phyloP scores from a whole-genome alignment of 2,329 filamentous ascomycete species.

The Fusarium pseudoanthophilum region DNA sequence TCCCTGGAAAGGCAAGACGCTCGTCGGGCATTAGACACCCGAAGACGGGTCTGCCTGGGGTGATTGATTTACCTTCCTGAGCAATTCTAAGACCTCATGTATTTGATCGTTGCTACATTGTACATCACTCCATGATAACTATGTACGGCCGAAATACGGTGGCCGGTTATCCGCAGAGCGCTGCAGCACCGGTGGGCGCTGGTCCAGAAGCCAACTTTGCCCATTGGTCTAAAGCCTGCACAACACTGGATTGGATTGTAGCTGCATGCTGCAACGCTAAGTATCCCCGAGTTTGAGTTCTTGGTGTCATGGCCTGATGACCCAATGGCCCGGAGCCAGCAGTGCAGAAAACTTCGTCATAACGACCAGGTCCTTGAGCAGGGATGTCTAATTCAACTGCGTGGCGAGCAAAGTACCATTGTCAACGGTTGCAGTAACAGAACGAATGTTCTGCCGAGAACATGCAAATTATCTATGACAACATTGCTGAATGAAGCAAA shows the following conservation, averaged over 20 bases:
- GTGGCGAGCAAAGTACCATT: not conserved
- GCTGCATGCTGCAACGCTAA: slow-evolving; percentile 39
- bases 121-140: not conserved
- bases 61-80: not conserved
- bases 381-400: slow-evolving; percentile 6
- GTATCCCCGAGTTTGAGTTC: slow-evolving; percentile 40
- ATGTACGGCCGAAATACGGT: slow-evolving; percentile 20
- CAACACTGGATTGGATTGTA: slow-evolving; percentile 12
- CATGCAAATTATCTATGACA: not conserved
- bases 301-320: slow-evolving; percentile 29
- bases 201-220: slow-evolving; percentile 8
- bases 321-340: slow-evolving; percentile 24
- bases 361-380: slow-evolving; percentile 11
- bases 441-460: not conserved
- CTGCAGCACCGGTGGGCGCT: not conserved
- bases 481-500: slow-evolving; percentile 12
- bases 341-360: slow-evolving; percentile 32
- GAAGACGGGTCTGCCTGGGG: slow-evolving; percentile 4
- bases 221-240: slow-evolving; percentile 3
- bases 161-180: not conserved
- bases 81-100: not conserved
- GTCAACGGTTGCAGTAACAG: not conserved
- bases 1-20: slow-evolving; percentile 29
- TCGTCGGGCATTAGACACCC: slow-evolving; percentile 4
- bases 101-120: not conserved